These are phyloP conservation scores for Mycena rebaudengoi DNA, from an alignment of 768 basidiomycete genomes.

Conservation along the genomic window DNA sequence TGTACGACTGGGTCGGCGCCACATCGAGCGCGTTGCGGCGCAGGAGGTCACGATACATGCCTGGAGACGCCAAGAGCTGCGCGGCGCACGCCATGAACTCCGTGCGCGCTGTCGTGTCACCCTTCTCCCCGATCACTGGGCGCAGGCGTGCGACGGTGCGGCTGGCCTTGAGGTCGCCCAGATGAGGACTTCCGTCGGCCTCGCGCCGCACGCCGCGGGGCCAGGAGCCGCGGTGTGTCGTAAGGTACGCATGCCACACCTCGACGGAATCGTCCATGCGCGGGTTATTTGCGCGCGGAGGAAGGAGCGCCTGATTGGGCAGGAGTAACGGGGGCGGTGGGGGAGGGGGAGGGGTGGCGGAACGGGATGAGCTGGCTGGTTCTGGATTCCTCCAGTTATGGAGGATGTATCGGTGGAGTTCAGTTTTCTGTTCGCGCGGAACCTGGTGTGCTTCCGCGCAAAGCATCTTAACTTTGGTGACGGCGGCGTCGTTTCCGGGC, in stretches of 20 bases:
- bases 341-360: slow-evolving; percentile 16
- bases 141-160: slow-evolving; percentile 58
- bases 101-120: slow-evolving; percentile 43
- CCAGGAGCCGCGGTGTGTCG: slow-evolving; percentile 53
- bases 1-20: slow-evolving; percentile 40
- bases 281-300: slow-evolving; percentile 47
- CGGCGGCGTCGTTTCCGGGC: slow-evolving; percentile 49
- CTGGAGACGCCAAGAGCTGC: slow-evolving; percentile 50
- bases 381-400: slow-evolving; percentile 56
- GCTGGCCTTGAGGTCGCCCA: slow-evolving; percentile 55
- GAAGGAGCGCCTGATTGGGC: slow-evolving; percentile 15
- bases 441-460: slow-evolving; percentile 56
- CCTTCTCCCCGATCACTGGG: slow-evolving; percentile 43
- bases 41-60: slow-evolving; percentile 49
- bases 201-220: slow-evolving; percentile 57
- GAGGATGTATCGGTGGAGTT: slow-evolving; percentile 51
- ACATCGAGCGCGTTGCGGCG: slow-evolving; percentile 43
- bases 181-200: slow-evolving; percentile 43
- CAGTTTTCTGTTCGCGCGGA: slow-evolving; percentile 52
- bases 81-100: slow-evolving; percentile 50
- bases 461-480: slow-evolving; percentile 52
- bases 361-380: slow-evolving; percentile 32
- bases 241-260: slow-evolving; percentile 54
- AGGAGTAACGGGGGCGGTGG: slow-evolving; percentile 12
- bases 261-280: slow-evolving; percentile 56